Evolutionary conservation across 139 green algal species (phyloP).

Genomic region (Edaphochlamys debaryana): DNA sequence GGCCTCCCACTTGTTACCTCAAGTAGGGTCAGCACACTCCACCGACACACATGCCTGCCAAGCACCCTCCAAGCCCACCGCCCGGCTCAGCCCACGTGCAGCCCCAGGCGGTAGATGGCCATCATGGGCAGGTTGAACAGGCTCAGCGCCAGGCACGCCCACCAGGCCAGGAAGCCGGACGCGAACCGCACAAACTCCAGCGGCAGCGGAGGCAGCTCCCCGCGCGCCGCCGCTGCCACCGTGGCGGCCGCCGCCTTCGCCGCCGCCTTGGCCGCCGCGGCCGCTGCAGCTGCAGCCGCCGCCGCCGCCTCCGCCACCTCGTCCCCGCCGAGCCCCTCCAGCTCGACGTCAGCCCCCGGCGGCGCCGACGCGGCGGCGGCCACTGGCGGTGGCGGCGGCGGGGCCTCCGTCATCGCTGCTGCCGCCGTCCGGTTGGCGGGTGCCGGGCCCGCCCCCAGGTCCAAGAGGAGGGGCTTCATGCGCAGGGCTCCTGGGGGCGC

Average conservation of each 20-base stretch:
- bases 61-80: too few species aligned
- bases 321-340: neutral
- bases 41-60: too few species aligned
- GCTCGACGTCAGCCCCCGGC: neutral
- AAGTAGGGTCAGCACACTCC: too few species aligned
- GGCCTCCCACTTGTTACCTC: too few species aligned
- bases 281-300: neutral
- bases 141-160: neutral
- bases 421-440: neutral
- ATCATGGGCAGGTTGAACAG: neutral
- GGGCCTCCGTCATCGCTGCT: neutral
- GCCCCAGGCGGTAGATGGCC: constrained; percentile 3
- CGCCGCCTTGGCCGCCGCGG: neutral
- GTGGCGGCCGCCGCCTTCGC: neutral
- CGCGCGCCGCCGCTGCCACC: neutral
- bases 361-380: neutral
- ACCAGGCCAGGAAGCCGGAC: constrained; percentile 7
- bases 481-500: too few species aligned
- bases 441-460: too few species aligned
- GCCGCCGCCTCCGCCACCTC: neutral
- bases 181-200: neutral
- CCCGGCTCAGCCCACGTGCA: constrained; percentile 17
- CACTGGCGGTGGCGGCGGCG: neutral
- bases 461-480: too few species aligned
- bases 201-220: neutral